Conservation (phyloP, 75 land plant genomes). For the Sequoia sempervirens region DNA sequence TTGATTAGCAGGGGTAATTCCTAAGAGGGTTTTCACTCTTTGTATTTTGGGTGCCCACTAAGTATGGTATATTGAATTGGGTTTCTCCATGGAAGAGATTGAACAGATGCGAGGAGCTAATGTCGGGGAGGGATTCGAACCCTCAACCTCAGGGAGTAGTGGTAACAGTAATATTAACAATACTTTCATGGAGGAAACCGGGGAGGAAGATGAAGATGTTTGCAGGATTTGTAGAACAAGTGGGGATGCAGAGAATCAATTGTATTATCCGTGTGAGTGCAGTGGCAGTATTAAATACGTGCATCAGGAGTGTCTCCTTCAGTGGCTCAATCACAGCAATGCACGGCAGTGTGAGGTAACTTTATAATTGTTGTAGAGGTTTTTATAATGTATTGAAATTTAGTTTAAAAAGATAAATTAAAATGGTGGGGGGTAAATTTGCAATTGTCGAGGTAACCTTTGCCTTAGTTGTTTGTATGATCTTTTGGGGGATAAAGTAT, state of each 20-base stretch:
- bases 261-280: constrained; percentile 92
- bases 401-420: neutral
- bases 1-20: neutral
- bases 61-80: neutral
- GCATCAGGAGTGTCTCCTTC: constrained; percentile 95
- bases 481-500: too few relatives aligned
- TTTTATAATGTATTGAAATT: neutral
- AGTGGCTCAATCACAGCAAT: constrained; percentile 99
- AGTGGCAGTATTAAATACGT: constrained; percentile 97
- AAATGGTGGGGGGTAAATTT: neutral
- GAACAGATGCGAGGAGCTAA: neutral
- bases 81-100: neutral
- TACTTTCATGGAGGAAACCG: constrained; percentile 39
- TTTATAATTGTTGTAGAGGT: neutral
- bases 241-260: constrained; percentile 74
- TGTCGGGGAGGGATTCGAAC: neutral
- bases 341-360: constrained; percentile 92
- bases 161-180: neutral
- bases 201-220: constrained; percentile 91
- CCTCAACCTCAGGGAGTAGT: neutral
- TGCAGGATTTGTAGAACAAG: constrained; percentile 92
- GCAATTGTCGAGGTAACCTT: neutral
- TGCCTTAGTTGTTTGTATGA: neutral
- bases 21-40: neutral
- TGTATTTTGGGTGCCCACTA: neutral